These are phyloP conservation scores for Bremia lactucae DNA, from an alignment of 352 stramenopile species.

Conservation along the genomic window DNA sequence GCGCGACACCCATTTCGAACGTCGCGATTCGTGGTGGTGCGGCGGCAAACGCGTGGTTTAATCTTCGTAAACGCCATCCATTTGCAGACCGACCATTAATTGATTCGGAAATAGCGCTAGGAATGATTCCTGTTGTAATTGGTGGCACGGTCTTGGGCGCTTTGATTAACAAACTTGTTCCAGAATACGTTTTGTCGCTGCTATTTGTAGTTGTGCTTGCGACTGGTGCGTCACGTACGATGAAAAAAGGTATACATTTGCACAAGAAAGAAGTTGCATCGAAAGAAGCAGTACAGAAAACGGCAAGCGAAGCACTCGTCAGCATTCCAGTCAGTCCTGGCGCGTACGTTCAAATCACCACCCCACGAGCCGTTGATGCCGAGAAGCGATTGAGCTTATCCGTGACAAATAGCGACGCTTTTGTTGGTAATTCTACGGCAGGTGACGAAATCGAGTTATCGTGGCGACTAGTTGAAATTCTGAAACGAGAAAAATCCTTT, in stretches of 20 bases:
- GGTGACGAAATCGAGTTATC: slow-evolving; percentile 1
- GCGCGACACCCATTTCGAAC: slow-evolving; percentile 46
- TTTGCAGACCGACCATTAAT: slow-evolving; percentile 45
- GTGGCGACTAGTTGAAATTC: slow-evolving; percentile 9
- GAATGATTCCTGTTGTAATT: slow-evolving; percentile 58
- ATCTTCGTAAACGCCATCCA: slow-evolving; percentile 50
- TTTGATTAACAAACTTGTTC: slow-evolving; percentile 47
- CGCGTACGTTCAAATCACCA: slow-evolving; percentile 13
- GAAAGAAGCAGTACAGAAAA: slow-evolving; percentile 11
- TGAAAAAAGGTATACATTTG: slow-evolving; percentile 18
- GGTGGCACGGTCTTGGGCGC: slow-evolving; percentile 42
- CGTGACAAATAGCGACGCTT: not conserved
- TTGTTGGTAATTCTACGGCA: not conserved
- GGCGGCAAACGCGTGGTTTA: slow-evolving; percentile 52
- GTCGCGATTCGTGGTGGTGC: slow-evolving; percentile 53
- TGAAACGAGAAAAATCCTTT: slow-evolving; percentile 28
- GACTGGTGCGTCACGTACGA: slow-evolving; percentile 19
- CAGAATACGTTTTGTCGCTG: slow-evolving; percentile 46
- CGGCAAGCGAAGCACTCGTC: not conserved
- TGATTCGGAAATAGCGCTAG: slow-evolving; percentile 39
- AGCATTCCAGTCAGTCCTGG: slow-evolving; percentile 7
- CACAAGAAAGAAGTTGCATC: slow-evolving; percentile 30
- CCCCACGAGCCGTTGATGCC: slow-evolving; percentile 3
- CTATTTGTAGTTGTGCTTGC: slow-evolving; percentile 41
- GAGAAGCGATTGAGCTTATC: slow-evolving; percentile 12